Evolutionary conservation across 2,329 filamentous ascomycete species (phyloP).

Genomic region (Fusarium pseudoanthophilum): DNA sequence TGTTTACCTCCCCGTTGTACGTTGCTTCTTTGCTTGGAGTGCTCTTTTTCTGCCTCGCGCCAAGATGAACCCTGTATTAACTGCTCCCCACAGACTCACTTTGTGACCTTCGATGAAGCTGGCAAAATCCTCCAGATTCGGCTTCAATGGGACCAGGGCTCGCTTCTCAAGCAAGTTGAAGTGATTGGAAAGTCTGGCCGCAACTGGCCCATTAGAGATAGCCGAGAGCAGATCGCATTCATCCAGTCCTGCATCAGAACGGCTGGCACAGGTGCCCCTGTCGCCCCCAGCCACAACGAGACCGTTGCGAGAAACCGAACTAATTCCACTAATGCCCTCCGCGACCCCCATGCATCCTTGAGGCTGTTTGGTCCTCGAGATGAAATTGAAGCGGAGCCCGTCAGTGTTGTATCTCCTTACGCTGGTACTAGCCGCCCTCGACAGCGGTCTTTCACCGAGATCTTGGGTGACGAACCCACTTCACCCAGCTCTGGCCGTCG

Average conservation of each 20-base stretch:
- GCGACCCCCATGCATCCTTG: constrained; percentile 76
- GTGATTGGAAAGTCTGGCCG: constrained; percentile 90
- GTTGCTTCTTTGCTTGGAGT: constrained; percentile 49
- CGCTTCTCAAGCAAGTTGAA: constrained; percentile 91
- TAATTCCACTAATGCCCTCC: constrained; percentile 64
- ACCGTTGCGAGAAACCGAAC: constrained; percentile 59
- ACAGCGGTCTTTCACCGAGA: constrained; percentile 78
- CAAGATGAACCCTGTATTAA: constrained; percentile 11
- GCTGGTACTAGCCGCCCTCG: constrained; percentile 65
- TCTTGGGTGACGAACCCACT: constrained; percentile 69
- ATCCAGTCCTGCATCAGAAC: constrained; percentile 71
- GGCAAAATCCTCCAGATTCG: constrained; percentile 88
- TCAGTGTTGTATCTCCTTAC: constrained; percentile 68
- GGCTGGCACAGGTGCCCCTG: constrained; percentile 51
- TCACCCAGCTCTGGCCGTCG: constrained; percentile 59
- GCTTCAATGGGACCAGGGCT: constrained; percentile 94
- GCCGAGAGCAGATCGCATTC: constrained; percentile 82
- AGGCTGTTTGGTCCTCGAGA: constrained; percentile 80
- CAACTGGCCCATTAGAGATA: constrained; percentile 95
- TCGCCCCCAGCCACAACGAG: constrained; percentile 51
- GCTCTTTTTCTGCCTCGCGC: not conserved
- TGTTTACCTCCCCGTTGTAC: constrained; percentile 83
- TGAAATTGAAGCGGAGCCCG: constrained; percentile 62
- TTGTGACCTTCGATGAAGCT: constrained; percentile 82
- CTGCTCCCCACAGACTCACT: constrained; percentile 73